Conservation (phyloP, 2,329 filamentous ascomycete species). For the Biscogniauxia mediterranea region DNA sequence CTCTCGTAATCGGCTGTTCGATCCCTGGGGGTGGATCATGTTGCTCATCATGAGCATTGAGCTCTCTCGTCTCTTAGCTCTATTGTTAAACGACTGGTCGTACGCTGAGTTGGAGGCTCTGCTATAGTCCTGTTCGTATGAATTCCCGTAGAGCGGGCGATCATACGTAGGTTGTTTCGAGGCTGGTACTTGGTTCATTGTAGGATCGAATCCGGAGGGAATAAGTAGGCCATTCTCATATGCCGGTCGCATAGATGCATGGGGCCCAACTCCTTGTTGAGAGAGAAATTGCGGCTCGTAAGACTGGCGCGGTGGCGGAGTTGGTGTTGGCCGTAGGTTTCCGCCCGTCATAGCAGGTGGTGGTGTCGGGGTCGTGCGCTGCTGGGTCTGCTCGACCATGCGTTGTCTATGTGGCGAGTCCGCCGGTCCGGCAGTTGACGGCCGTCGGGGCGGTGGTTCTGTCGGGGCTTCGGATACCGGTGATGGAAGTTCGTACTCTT, state of each 20-base stretch:
- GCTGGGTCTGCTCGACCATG: slow-evolving; percentile 41
- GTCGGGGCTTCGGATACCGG: slow-evolving; percentile 36
- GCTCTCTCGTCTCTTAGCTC: slow-evolving; percentile 57
- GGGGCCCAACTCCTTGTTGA: slow-evolving; percentile 34
- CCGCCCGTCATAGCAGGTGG: slow-evolving; percentile 35
- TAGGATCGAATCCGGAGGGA: slow-evolving; percentile 36
- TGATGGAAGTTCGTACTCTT: slow-evolving; percentile 59
- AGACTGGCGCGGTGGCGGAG: slow-evolving; percentile 43
- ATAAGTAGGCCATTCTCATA: slow-evolving; percentile 44
- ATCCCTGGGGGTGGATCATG: slow-evolving; percentile 48
- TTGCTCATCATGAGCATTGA: slow-evolving; percentile 54
- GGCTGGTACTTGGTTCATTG: slow-evolving; percentile 8
- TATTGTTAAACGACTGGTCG: slow-evolving; percentile 38
- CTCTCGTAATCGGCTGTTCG: slow-evolving; percentile 54
- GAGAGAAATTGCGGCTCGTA: slow-evolving; percentile 45
- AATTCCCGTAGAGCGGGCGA: slow-evolving; percentile 33
- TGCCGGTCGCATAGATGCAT: slow-evolving; percentile 38
- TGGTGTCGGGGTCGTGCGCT: slow-evolving; percentile 49
- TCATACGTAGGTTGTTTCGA: slow-evolving; percentile 36
- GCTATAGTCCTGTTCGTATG: slow-evolving; percentile 32
- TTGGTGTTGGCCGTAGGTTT: slow-evolving; percentile 37
- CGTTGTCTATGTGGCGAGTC: slow-evolving; percentile 53
- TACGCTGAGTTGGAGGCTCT: slow-evolving; percentile 30
- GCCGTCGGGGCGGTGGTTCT: slow-evolving; percentile 41
- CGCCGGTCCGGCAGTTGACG: slow-evolving; percentile 49